These are phyloP conservation scores for Xylariomycetidae sp. DNA, from an alignment of 2,329 filamentous ascomycete genomes.

Conservation along the genomic window DNA sequence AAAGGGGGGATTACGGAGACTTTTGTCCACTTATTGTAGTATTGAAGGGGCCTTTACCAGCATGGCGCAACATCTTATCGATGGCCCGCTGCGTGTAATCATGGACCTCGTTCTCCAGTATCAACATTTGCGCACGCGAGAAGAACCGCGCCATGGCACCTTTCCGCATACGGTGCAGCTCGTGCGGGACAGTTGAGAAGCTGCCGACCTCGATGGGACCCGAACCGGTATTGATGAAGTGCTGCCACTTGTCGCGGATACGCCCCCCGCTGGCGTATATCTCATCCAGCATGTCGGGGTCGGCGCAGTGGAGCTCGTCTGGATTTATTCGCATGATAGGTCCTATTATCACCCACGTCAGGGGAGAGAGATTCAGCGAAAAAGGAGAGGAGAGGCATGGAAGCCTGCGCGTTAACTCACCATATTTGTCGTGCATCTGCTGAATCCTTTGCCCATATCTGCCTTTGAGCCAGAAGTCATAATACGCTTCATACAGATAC, in stretches of 20 bases:
- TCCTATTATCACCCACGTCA: no score
- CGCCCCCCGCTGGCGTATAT: conserved; percentile 26
- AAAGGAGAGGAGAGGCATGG: no score
- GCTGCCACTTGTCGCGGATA: conserved; percentile 19
- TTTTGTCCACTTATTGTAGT: no score
- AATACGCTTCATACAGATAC: no score
- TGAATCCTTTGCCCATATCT: no score
- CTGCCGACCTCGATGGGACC: conserved; percentile 16
- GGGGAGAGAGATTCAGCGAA: no score
- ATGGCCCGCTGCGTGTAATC: conserved; percentile 9
- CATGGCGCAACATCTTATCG: conserved; percentile 26
- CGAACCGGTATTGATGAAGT: conserved; percentile 19
- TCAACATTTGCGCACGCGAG: conserved; percentile 26
- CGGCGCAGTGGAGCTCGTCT: conserved; percentile 18
- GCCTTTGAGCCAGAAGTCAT: no score
- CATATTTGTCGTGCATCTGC: no score
- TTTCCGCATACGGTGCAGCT: conserved; percentile 20
- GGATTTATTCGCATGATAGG: conserved; percentile 15
- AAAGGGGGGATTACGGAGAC: no score
- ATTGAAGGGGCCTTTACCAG: no score
- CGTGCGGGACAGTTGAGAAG: conserved; percentile 18
- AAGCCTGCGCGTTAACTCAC: no score
- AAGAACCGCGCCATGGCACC: conserved; percentile 21
- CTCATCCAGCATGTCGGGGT: conserved; percentile 31
- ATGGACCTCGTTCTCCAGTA: conserved; percentile 18